Evolutionary conservation across 306 rosid species (phyloP), one percentile per base, ranked within the genome.

Genomic region (Medicago ruthenica): DNA sequence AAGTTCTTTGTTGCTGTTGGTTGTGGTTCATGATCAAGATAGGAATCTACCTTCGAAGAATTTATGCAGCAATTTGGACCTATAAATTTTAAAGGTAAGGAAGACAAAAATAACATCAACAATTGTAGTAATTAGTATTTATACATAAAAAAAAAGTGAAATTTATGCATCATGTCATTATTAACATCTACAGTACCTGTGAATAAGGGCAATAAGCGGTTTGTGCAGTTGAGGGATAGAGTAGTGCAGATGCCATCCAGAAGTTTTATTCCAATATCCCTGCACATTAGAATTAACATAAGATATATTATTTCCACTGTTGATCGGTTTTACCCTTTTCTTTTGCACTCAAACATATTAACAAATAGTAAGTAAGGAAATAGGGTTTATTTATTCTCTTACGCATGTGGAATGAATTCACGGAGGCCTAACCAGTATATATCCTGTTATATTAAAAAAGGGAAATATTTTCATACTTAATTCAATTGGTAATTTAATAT

Each of bases 31-130:
- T 85, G 79, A 7, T 79, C 75, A 57, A 91, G 89, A 20, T 74
- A 82, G 8, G 61, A 27, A 36, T 86, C 87, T 21, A 74, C 62
- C 41, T 74, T 79, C 4, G 97, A 81, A 57, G 92, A 74, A 68
- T 88, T 88, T 64, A 91, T 0, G 77, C 97, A 91, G 73, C 97
- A 91, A 81, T 91, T 92, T 71, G 86, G 89, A 24, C 98, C 98
- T 94, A 60, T 24, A 79, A 51, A 72, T 68, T 76, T 55, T 65
- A 10, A 13, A 14, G 6, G 9, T 70, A 60, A 71, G 24, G 1
- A 57, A 45, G 14, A 48, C 9, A 7, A 80, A 59, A 77, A 34
- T 64, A 22, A 17, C 8, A 54, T 16, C 10, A 14, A 16, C 14
- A 31, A 34, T 8, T 67, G 20, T 2, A 3, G 7, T 18, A 14